phyloP scores from a whole-genome alignment of 2,329 filamentous ascomycete genomes.

The Cercospora sojina region DNA sequence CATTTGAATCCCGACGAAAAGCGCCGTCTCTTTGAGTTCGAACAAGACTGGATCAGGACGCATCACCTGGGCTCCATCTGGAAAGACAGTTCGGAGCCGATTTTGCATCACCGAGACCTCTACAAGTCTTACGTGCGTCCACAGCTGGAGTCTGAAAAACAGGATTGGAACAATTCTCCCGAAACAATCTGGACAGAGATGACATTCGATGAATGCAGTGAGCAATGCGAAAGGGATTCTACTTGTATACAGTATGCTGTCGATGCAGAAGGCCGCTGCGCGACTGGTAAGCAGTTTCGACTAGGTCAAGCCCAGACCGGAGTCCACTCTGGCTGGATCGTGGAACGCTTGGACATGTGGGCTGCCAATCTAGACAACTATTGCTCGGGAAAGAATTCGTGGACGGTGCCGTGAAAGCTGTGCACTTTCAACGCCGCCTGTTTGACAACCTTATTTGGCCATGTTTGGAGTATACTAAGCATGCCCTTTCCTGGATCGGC shows the following conservation, averaged over 20 bases:
- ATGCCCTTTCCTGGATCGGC: background rate
- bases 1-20: conserved; percentile 34
- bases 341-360: conserved; percentile 26
- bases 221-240: conserved; percentile 24
- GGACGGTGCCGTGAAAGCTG: conserved; percentile 19
- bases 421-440: background rate
- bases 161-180: conserved; percentile 33
- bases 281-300: conserved; percentile 20
- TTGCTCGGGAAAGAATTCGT: conserved; percentile 19
- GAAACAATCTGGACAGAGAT: conserved; percentile 19
- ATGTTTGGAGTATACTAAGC: background rate
- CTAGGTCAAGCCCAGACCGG: conserved; percentile 23
- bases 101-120: conserved; percentile 34
- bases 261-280: conserved; percentile 25
- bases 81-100: conserved; percentile 15
- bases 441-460: background rate
- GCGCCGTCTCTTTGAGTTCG: conserved; percentile 32
- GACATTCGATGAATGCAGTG: conserved; percentile 28
- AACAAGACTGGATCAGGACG: conserved; percentile 32
- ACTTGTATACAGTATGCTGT: conserved; percentile 33
- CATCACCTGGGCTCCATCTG: conserved; percentile 11
- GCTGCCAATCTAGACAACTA: conserved; percentile 16
- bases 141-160: conserved; percentile 22
- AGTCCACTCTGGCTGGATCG: conserved; percentile 30
- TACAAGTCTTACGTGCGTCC: conserved; percentile 33